Base-by-base conservation (phyloP, 352 stramenopile species). In the Globisporangium iwayamae region DNA sequence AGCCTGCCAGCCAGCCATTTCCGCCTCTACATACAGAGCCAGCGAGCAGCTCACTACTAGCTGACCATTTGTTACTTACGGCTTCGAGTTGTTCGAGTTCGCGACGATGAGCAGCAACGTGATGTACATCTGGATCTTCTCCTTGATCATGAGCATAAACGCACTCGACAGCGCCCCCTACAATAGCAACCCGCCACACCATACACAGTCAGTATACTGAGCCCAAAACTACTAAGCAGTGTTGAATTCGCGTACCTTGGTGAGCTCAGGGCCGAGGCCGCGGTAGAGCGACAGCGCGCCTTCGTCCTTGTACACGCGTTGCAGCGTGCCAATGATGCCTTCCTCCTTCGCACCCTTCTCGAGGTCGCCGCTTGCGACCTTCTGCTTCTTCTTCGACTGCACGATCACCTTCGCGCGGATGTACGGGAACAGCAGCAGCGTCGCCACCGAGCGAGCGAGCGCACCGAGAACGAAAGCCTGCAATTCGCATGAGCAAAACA, bases 141-240 rank as follows among this genome's bases (percentile, higher is more conserved):
- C 96, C 83, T 99, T 99, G 63, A 98, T 94, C 91, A 98, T 98
- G 68, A 98, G 89, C 96, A 98, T 99, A 39, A 99, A 74, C 34
- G 95, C 96, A 0, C 94, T 94, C 64, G 90, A 98, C 7, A 98
- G 88, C n/a, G 98, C 94, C n/a, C 94, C 96, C 73, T 97, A 48
- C 36, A 70, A 53, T 14, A 14, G 18, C 22, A 30, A 48, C 13
- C 3, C 36, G 11, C 1, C 13, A 34, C 41, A 50, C 66, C 11
- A 38, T 45, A 57, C 36, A 36, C 51, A 60, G 55, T 13, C 67
- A 41, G 4, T 18, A 45, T 53, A 32, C 28, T 41, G 7, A 30
- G 6, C 13, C 16, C 32, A 36, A 9, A 36, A 36, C 32, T 5
- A 53, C 39, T n/a, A 9, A 16, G 18, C n/a, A 1, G 25, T 28